Conservation (phyloP, 805 yeast genomes). For the Yarrowia sp. region DNA sequence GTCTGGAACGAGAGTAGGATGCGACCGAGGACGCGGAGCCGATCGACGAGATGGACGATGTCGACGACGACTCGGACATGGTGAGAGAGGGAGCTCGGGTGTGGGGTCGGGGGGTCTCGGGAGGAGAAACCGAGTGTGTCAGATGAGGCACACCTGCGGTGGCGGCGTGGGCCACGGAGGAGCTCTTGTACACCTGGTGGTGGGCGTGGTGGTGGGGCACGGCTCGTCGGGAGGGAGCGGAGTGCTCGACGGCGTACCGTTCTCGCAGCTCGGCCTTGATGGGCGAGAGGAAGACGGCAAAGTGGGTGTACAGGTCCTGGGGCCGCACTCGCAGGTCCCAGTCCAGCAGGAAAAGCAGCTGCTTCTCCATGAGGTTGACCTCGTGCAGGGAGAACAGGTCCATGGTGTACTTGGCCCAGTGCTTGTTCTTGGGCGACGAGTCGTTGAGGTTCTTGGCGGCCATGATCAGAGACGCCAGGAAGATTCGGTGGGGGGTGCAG, state of each 20-base stretch:
- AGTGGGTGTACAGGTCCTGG: slow-evolving; percentile 70
- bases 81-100: slow-evolving; percentile 36
- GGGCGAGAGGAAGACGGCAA: slow-evolving; percentile 77
- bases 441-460: slow-evolving; percentile 95
- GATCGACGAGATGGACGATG: slow-evolving; percentile 33
- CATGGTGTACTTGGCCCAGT: slow-evolving; percentile 93
- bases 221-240: slow-evolving; percentile 32
- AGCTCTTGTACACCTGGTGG: slow-evolving; percentile 17
- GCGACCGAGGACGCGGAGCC: slow-evolving; percentile 21
- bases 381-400: slow-evolving; percentile 80
- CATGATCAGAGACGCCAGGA: slow-evolving; percentile 83
- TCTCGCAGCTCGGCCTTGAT: slow-evolving; percentile 62
- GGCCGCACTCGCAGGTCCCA: slow-evolving; percentile 82
- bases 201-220: slow-evolving; percentile 6
- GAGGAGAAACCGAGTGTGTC: slow-evolving; percentile 15
- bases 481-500: slow-evolving; percentile 91
- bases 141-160: slow-evolving; percentile 14
- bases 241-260: slow-evolving; percentile 38
- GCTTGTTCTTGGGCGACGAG: slow-evolving; percentile 92
- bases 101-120: slow-evolving; percentile 35
- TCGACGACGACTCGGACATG: slow-evolving; percentile 34
- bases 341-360: slow-evolving; percentile 77
- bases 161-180: background rate
- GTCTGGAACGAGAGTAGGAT: slow-evolving; percentile 25
- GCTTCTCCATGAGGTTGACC: slow-evolving; percentile 90